Conservation (phyloP, 2,329 filamentous ascomycete genomes). For the Lojkania enalia region DNA sequence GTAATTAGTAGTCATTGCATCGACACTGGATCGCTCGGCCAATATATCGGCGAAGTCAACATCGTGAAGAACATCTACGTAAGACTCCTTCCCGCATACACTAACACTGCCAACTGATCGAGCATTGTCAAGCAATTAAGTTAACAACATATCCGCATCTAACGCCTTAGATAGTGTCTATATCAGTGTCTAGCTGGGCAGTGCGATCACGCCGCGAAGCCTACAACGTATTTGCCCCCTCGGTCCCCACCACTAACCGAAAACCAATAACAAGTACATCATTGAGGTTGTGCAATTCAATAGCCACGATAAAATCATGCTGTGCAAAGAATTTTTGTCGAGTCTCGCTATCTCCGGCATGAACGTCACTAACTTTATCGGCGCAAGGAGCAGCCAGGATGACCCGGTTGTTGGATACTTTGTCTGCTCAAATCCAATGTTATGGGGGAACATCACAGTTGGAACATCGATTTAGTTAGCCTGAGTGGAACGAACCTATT, state of each 20-base stretch:
- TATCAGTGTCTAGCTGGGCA: slow-evolving; percentile 74
- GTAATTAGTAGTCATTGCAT: slow-evolving; percentile 74
- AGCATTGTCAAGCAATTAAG: slow-evolving; percentile 19
- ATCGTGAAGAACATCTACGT: slow-evolving; percentile 71
- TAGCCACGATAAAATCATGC: slow-evolving; percentile 62
- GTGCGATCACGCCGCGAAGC: too few species aligned
- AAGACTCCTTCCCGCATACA: slow-evolving; percentile 9
- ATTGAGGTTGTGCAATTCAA: slow-evolving; percentile 70
- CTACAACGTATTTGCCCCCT: too few species aligned
- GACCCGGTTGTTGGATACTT: slow-evolving; percentile 48
- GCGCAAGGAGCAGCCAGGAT: slow-evolving; percentile 54
- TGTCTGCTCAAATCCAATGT: slow-evolving; percentile 50
- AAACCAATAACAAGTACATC: slow-evolving; percentile 67
- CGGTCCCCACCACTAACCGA: too few species aligned
- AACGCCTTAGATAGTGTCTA: slow-evolving; percentile 63
- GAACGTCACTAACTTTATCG: slow-evolving; percentile 59
- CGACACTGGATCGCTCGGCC: slow-evolving; percentile 70
- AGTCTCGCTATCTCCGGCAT: slow-evolving; percentile 60
- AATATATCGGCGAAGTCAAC: slow-evolving; percentile 66
- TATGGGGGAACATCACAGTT: slow-evolving; percentile 56
- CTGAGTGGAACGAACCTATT: slow-evolving; percentile 51
- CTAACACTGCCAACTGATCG: neutral
- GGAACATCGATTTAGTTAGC: slow-evolving; percentile 50
- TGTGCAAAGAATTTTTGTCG: slow-evolving; percentile 63
- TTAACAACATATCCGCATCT: slow-evolving; percentile 44